Conservation (phyloP, 2,329 filamentous ascomycete genomes). For the Aspergillus piperis region DNA sequence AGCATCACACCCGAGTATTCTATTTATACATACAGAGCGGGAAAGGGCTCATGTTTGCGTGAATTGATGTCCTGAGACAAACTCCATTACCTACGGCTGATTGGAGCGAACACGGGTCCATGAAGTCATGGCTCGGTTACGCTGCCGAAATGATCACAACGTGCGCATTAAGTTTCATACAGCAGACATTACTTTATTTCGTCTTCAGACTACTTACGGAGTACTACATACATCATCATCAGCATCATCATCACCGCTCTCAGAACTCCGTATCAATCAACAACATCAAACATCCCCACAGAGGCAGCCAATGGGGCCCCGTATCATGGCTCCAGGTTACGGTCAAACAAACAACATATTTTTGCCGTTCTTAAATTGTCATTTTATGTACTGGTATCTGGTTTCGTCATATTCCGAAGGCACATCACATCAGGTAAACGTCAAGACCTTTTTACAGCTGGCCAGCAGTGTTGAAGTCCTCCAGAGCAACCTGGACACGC, state of each 20-base stretch:
- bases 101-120: neutral
- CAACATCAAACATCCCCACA: neutral
- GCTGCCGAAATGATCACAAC: neutral
- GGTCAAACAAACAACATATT: conserved; percentile 5
- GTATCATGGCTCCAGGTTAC: conserved; percentile 3
- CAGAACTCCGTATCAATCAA: conserved; percentile 6
- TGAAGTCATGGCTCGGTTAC: neutral
- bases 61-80: neutral
- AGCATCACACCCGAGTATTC: neutral
- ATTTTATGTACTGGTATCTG: conserved; percentile 26
- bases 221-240: conserved; percentile 14
- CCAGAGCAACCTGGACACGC: conserved; percentile 76
- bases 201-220: neutral
- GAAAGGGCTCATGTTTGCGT: neutral
- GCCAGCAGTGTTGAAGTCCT: conserved; percentile 86
- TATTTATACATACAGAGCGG: neutral
- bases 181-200: conserved; percentile 15
- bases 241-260: neutral
- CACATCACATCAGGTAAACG: conserved; percentile 15
- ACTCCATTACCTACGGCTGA: neutral
- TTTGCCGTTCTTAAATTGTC: conserved; percentile 8
- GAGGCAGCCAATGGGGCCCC: neutral
- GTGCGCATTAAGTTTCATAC: neutral
- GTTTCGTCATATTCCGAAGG: conserved; percentile 20
- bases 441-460: conserved; percentile 62